Evolutionary conservation across 805 yeast genomes (phyloP), one percentile per base, ranked within the genome.

Genomic region (Candida succiphila): DNA sequence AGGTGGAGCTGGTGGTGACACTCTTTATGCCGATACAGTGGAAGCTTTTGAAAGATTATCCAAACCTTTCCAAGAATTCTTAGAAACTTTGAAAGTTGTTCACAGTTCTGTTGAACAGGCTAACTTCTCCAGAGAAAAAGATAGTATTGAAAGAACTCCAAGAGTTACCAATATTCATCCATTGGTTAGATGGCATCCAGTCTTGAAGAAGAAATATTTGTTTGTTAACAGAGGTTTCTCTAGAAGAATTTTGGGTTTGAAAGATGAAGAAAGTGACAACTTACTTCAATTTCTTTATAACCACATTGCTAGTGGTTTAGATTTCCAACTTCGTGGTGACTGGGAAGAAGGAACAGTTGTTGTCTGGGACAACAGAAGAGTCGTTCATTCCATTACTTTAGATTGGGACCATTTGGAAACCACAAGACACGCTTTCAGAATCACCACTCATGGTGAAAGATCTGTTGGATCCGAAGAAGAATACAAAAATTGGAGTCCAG

Each of bases 51-150:
- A 76, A 37, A 61, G 88, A 46, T 63, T 82, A 34, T 79, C 88
- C 1, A 81, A 82, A 17, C 68, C 61, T 21, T 69, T 80, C 61
- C 67, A 75, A 51, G 58, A 72, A 46, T 58, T 77, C 41, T 52
- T 81, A 29, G 62, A 65, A 15, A 79, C 79, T 0, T 65, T 82
- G 46, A 71, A 75, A 45, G 88, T 76, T 4, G 60, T 74, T 29
- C 88, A 83, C 59, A 69, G 86, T 10, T 78, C 84, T 2, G 70
- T 61, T 33, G 83, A 73, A 36, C 92, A 82, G 57, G 88, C 87
- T 2, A 53, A 51, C 6, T 73, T 67, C 45, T 67, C 87, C 6
- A 56, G 61, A 35, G 36, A 41, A 22, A 51, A 57, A 29, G 88
- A 88, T 16, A 78, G 82, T 24, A 64, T 78, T 38, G 80, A 69